These are phyloP conservation scores for Candida vartiovaarae DNA, from an alignment of 805 yeast species.

Conservation along the genomic window DNA sequence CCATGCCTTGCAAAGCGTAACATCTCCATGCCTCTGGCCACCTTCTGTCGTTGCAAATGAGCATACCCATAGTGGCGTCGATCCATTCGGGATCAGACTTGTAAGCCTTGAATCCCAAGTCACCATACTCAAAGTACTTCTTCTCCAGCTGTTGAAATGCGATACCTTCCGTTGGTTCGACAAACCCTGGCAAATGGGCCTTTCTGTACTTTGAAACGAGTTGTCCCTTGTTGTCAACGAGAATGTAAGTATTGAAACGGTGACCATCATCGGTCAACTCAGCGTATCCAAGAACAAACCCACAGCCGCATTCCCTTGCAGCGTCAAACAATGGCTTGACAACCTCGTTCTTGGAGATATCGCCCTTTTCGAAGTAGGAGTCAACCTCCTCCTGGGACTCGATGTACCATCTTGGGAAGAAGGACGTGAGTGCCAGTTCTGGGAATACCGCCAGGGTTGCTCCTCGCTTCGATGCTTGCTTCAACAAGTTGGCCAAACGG, in stretches of 20 bases:
- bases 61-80: conserved; percentile 31
- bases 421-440: conserved; percentile 29
- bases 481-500: conserved; percentile 25
- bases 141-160: conserved; percentile 32
- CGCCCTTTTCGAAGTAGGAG: conserved; percentile 29
- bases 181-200: conserved; percentile 31
- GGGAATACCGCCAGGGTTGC: conserved; percentile 31
- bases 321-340: conserved; percentile 27
- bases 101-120: conserved; percentile 30
- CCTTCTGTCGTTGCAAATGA: conserved; percentile 35
- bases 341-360: conserved; percentile 22
- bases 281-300: conserved; percentile 31
- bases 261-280: conserved; percentile 32
- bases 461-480: conserved; percentile 27
- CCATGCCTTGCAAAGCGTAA: conserved; percentile 34
- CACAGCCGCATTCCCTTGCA: conserved; percentile 25
- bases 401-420: conserved; percentile 31
- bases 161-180: conserved; percentile 28
- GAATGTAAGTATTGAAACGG: conserved; percentile 28
- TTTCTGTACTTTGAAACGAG: conserved; percentile 29
- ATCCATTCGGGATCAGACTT: conserved; percentile 29
- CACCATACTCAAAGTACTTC: conserved; percentile 32
- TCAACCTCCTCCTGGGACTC: conserved; percentile 30
- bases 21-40: conserved; percentile 37
- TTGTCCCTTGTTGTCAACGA: conserved; percentile 27